Evolutionary conservation across 805 yeast genomes (phyloP), one percentile per base, ranked within the genome.

Genomic region (Tetrapisispora iriomotensis): DNA sequence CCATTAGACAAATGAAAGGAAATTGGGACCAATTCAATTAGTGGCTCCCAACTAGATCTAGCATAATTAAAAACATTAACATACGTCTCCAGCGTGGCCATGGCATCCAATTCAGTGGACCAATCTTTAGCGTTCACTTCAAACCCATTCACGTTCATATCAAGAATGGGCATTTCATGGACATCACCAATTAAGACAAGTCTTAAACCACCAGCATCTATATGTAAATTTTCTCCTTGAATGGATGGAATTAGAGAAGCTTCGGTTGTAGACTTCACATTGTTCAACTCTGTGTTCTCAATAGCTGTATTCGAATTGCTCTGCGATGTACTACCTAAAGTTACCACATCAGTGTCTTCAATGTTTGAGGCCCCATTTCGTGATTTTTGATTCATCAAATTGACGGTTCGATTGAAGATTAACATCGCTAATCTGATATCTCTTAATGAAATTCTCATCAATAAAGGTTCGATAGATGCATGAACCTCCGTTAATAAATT

Each of bases 11-110:
- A 75, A 55, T 82, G 85, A 10, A 84, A 61, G 0, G 85, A 77
- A 37, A 90, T 66, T 6, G 85, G 79, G 83, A 95, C 82, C 0
- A 90, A 80, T 53, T 92, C 98, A 36, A 92, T 58, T 34, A 92
- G 65, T 0, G 98, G 96, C 52, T 92, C 97, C 97, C 98, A 88
- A 0, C 86, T 74, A 3, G 96, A 87, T 45, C 82, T 76, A 0
- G 96, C 75, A 57, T 88, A 88, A 57, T 87, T 87, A 67, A 82
- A 88, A 17, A 85, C 75, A 58, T 85, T 87, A 8, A 82, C 72
- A 44, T 66, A 73, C 0, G 86, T 70, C 44, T 76, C 82, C 26
- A 87, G 59, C 20, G 74, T 72, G 0, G 81, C 68, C 41, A 76
- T 77, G 1, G 85, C 82, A 48, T 77, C 79, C 39, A 88, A 59